phyloP scores from a whole-genome alignment of 768 basidiomycete species.

The Auricularia heimuer region DNA sequence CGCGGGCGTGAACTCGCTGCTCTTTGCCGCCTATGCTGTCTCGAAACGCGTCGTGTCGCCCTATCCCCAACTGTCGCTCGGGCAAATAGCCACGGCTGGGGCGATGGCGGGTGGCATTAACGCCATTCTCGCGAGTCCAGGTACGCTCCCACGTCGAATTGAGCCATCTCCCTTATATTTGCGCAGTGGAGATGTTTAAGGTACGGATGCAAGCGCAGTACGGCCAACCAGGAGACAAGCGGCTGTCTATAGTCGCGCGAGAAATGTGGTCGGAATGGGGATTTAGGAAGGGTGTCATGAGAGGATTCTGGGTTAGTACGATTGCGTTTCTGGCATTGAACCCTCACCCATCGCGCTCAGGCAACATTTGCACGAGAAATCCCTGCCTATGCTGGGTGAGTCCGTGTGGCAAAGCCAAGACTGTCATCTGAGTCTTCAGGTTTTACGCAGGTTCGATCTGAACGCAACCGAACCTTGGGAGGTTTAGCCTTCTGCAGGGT shows the following conservation, averaged over 20 bases:
- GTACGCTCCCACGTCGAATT: conserved; percentile 24
- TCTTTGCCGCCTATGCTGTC: conserved; percentile 84
- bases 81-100: conserved; percentile 75
- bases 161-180: not conserved
- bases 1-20: conserved; percentile 89
- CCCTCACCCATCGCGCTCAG: conserved; percentile 26
- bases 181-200: conserved; percentile 92
- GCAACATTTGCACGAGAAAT: conserved; percentile 88
- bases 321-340: not conserved
- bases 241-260: conserved; percentile 53
- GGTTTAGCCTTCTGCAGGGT: conserved; percentile 39
- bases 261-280: conserved; percentile 90
- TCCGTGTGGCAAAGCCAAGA: conserved; percentile 8
- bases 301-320: conserved; percentile 82
- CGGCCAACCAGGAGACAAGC: conserved; percentile 69
- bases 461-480: not conserved
- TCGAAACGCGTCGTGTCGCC: conserved; percentile 81
- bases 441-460: conserved; percentile 50
- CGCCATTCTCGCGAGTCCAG: conserved; percentile 84
- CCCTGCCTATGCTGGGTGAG: conserved; percentile 88
- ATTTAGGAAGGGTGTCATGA: conserved; percentile 81
- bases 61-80: conserved; percentile 71
- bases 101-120: conserved; percentile 89
- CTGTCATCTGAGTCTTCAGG: conserved; percentile 25
- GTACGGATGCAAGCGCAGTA: conserved; percentile 97